Evolutionary conservation across 1,284 basidiomycete species (phyloP).

Genomic region (Rhodofomes roseus): DNA sequence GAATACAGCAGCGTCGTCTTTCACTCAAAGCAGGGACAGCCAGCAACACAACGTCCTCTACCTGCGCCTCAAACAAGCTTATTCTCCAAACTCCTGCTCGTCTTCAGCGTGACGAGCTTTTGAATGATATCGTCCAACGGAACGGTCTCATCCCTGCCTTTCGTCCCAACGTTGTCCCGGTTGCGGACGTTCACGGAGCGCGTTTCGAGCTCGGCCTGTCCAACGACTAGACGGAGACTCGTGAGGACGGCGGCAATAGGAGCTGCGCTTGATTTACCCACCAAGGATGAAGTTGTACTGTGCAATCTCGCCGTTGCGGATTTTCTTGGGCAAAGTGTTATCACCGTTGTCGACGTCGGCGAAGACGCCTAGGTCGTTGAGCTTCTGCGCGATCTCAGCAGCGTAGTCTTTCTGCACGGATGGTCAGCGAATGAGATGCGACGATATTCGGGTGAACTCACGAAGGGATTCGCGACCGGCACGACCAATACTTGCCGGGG

Average conservation of each 20-base stretch:
- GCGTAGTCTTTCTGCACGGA: constrained; percentile 83
- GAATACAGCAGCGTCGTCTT: neutral
- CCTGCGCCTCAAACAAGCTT: constrained; percentile 28
- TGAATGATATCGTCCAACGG: constrained; percentile 61
- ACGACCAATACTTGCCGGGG: constrained; percentile 94
- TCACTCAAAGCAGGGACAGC: neutral
- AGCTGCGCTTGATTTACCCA: constrained; percentile 35
- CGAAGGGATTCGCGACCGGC: constrained; percentile 85
- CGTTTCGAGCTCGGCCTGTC: constrained; percentile 85
- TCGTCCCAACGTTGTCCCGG: constrained; percentile 87
- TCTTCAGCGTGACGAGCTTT: constrained; percentile 67
- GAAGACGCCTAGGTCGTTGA: constrained; percentile 75
- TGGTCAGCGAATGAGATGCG: neutral
- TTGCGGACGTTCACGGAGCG: constrained; percentile 94
- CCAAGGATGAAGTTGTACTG: constrained; percentile 98
- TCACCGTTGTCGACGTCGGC: constrained; percentile 92
- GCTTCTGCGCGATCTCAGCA: constrained; percentile 66
- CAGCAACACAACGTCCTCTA: neutral
- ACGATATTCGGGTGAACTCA: constrained; percentile 39
- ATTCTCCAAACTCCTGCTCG: constrained; percentile 57
- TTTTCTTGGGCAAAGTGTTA: constrained; percentile 96
- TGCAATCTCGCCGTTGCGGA: constrained; percentile 87
- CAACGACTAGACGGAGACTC: constrained; percentile 65
- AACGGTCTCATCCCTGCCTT: constrained; percentile 67
- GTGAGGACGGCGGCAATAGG: neutral